These are phyloP conservation scores for Rubroboletus pulcherrimus DNA, from an alignment of 768 basidiomycete species.

Conservation along the genomic window DNA sequence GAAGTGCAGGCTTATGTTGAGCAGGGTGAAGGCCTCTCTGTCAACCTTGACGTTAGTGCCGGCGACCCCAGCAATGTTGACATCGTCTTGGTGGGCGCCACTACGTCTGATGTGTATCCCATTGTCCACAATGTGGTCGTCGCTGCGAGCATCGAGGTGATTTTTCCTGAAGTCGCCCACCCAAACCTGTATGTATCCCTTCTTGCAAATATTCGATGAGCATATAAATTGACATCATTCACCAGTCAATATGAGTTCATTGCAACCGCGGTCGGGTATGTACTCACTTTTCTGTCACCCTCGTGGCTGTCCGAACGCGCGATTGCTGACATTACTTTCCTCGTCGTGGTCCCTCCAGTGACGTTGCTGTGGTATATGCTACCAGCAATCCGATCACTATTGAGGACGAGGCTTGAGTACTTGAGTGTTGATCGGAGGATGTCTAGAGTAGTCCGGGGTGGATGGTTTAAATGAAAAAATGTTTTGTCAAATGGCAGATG, in stretches of 20 bases:
- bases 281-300: not conserved
- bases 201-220: not conserved
- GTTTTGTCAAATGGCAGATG: not conserved
- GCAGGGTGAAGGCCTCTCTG: fast-evolving
- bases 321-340: not conserved
- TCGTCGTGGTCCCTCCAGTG: not conserved
- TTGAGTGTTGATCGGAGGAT: not conserved
- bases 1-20: too few relatives aligned
- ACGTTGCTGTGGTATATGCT: not conserved
- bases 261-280: not conserved
- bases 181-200: not conserved
- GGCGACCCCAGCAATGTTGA: not conserved
- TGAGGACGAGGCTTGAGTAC: not conserved
- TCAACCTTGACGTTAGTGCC: not conserved
- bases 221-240: not conserved
- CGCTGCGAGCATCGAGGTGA: fast-evolving
- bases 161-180: not conserved
- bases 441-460: not conserved
- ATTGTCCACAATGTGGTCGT: not conserved
- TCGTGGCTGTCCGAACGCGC: not conserved
- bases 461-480: not conserved
- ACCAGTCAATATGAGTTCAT: not conserved
- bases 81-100: not conserved
- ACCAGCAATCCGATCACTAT: not conserved
- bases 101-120: not conserved